phyloP scores from a whole-genome alignment of 441 rosid genomes.

The Erodium chrysanthum region DNA sequence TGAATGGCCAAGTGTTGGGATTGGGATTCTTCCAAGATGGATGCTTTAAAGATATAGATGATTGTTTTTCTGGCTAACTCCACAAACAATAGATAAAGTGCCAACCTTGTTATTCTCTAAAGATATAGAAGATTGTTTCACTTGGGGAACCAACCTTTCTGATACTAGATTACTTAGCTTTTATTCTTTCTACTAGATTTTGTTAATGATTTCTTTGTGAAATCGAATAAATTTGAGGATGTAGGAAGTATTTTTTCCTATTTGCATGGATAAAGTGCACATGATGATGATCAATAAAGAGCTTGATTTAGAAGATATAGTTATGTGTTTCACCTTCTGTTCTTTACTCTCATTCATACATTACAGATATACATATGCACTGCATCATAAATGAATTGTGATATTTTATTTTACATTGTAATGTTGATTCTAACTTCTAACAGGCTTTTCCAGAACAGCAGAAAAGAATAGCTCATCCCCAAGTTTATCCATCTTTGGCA shows the following conservation, averaged over 20 bases:
- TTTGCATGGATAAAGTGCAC: not conserved
- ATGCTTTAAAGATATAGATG: not conserved
- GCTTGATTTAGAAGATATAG: not conserved
- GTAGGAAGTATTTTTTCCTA: not conserved
- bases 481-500: constrained; percentile 36
- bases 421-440: too few species aligned
- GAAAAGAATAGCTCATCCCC: constrained; percentile 41
- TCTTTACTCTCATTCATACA: not conserved
- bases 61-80: not conserved
- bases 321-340: not conserved
- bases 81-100: too few species aligned
- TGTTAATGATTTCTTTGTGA: not conserved
- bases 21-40: not conserved
- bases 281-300: not conserved
- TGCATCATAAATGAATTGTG: too few species aligned
- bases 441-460: constrained; percentile 46
- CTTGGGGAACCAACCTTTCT: not conserved
- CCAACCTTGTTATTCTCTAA: too few species aligned
- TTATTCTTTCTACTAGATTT: not conserved
- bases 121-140: not conserved
- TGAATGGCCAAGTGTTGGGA: not conserved
- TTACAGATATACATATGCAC: too few species aligned
- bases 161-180: not conserved
- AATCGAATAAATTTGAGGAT: not conserved
- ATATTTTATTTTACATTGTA: too few species aligned